Conservation (phyloP, 192 early-diverging fungal species). For the Backusella psychrophila region DNA sequence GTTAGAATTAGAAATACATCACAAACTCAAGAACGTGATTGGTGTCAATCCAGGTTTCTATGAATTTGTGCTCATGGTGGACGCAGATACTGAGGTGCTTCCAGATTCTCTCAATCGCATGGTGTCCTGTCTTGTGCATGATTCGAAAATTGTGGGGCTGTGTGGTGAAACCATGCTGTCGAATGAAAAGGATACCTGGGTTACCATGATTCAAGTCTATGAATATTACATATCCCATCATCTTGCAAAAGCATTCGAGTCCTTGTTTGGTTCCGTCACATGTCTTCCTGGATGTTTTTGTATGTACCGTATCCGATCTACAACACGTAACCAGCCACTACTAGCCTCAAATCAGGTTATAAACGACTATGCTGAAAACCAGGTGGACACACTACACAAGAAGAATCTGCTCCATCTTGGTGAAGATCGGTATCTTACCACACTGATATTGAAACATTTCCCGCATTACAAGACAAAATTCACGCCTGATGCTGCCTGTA, state of each 20-base stretch:
- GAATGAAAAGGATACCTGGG: conserved; percentile 92
- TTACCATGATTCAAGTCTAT: conserved; percentile 99
- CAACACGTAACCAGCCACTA: conserved; percentile 85
- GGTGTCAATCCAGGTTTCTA: conserved; percentile 82
- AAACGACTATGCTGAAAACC: conserved; percentile 90
- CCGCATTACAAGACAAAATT: conserved; percentile 94
- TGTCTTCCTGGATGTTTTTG: conserved; percentile 99
- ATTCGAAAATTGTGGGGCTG: conserved; percentile 81
- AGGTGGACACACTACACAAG: conserved; percentile 96
- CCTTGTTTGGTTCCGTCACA: conserved; percentile 94
- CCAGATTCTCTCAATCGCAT: conserved; percentile 86
- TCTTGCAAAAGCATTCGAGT: conserved; percentile 96
- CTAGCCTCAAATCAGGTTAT: conserved; percentile 87
- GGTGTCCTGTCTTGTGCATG: conserved; percentile 76
- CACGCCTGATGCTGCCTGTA: conserved; percentile 88
- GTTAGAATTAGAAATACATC: conserved; percentile 78
- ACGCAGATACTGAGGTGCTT: conserved; percentile 79
- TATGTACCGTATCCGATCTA: conserved; percentile 95
- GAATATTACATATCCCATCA: conserved; percentile 99
- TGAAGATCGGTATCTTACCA: conserved; percentile 98
- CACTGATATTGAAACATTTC: conserved; percentile 95
- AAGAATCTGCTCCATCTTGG: conserved; percentile 98
- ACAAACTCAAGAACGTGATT: conserved; percentile 84
- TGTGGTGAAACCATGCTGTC: conserved; percentile 95
- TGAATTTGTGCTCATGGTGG: conserved; percentile 77